A percentile compares a stretch with the other conserved stretches of the same genome.
These are phyloP conservation scores for Pulveroboletus sp. DNA, from an alignment of 1,284 basidiomycete species.

Conservation along the genomic window DNA sequence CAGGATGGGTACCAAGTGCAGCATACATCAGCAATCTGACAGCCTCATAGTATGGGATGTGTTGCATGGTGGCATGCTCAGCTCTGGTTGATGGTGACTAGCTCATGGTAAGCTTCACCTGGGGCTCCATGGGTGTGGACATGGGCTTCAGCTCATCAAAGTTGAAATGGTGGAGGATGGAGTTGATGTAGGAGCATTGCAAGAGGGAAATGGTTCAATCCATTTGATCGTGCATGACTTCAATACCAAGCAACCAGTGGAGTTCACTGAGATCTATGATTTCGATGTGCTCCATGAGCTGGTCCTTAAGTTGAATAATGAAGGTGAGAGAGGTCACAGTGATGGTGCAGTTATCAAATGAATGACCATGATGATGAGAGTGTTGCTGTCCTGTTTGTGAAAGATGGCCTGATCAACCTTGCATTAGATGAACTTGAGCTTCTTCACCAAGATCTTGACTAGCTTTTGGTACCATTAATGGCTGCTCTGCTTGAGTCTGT, in stretches of 20 bases:
- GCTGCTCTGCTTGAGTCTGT: too few relatives aligned
- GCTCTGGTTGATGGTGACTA: too few relatives aligned
- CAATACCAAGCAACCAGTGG: conserved; percentile 28
- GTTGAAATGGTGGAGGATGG: conserved; percentile 20
- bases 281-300: background rate
- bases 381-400: background rate
- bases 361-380: background rate
- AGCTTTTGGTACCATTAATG: background rate
- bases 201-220: conserved; percentile 22
- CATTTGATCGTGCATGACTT: conserved; percentile 24
- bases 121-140: conserved; percentile 22
- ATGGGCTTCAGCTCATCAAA: background rate
- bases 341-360: background rate
- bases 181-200: conserved; percentile 32
- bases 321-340: background rate
- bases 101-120: background rate
- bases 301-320: background rate
- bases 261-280: background rate
- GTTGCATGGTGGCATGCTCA: background rate
- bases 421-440: background rate
- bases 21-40: background rate
- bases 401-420: background rate
- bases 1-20: too few relatives aligned
- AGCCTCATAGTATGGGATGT: background rate
- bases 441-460: background rate